Evolutionary conservation across 768 basidiomycete genomes (phyloP), one percentile per base, ranked within the genome.

Genomic region (Russula lepida): DNA sequence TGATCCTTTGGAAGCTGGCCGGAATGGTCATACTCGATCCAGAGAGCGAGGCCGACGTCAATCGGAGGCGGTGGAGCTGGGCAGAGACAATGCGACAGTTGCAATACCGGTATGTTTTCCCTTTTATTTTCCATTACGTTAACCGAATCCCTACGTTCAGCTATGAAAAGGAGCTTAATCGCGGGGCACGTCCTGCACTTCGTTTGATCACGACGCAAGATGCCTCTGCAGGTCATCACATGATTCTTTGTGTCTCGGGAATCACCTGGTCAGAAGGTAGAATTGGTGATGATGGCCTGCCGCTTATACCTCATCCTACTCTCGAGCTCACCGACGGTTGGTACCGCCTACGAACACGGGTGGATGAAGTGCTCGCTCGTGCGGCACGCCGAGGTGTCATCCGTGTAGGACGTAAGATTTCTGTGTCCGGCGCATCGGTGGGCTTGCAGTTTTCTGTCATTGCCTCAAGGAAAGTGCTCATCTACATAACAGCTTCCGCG

Each of bases 281-380:
- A 3, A 60, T 73, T 3, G 71, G 74, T 27, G 75, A 78, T 1
- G 74, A 79, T 32, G 75, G 75, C 4, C 54, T 71, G 21, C 67
- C 74, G 5, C 67, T 72, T 28, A 74, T 74, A 25, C 69, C 75
- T 3, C 72, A 77, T 66, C 81, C 86, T 0, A 81, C 85, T 64
- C 73, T 99, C 6, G 97, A 98, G 72, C 75, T 98, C n/a, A 94
- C 93, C 0, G 97, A 99, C 69, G 97, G 97, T 15, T 99, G 97
- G 97, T 99, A 99, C 68, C 76, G 85, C 30, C 76, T 98, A 7
- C 82, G 84, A 15, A 89, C 92, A 0, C 78, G 79, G 49, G 77
- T 91, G 13, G 97, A 98, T 71, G 73, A 74, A 21, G 81, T 88
- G 3, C 76, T 99, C 23, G 78, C 78, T 2, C 80, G 87, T 47